phyloP scores from a whole-genome alignment of 495 filamentous ascomycete species.

The Xylaria scruposa region DNA sequence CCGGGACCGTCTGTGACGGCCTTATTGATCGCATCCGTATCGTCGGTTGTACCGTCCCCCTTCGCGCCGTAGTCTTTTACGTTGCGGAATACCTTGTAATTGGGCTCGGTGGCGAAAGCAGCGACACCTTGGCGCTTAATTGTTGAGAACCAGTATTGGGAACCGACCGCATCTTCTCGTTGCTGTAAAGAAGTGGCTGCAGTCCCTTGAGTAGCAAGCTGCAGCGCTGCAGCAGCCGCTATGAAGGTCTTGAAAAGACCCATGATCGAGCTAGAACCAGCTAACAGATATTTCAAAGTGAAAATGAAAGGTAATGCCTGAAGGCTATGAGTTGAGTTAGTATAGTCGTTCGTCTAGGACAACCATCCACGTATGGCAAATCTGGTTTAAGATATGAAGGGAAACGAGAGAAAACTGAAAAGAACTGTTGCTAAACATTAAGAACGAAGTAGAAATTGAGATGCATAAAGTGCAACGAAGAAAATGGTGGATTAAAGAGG shows the following conservation, averaged over 20 bases:
- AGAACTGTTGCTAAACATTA: background rate
- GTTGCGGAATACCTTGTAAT: constrained; percentile 84
- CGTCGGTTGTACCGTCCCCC: constrained; percentile 81
- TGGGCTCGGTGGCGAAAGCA: constrained; percentile 62
- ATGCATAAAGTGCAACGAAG: background rate
- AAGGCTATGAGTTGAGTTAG: constrained; percentile 3
- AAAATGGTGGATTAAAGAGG: background rate
- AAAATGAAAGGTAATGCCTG: constrained; percentile 25
- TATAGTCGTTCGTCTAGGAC: constrained; percentile 2
- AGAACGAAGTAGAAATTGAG: background rate
- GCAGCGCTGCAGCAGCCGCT: constrained; percentile 43
- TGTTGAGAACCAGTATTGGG: constrained; percentile 74
- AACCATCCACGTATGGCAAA: constrained; percentile 1
- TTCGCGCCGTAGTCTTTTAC: constrained; percentile 84
- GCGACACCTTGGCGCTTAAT: constrained; percentile 74
- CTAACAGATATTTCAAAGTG: constrained; percentile 33
- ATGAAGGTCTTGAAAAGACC: constrained; percentile 48
- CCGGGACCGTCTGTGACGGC: constrained; percentile 73
- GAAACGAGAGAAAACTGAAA: background rate
- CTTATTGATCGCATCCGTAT: constrained; percentile 86
- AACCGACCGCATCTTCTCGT: constrained; percentile 33
- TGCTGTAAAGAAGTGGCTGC: constrained; percentile 38
- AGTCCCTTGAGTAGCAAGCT: constrained; percentile 43
- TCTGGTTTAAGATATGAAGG: background rate
- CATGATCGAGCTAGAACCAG: constrained; percentile 53